A percentile compares a stretch with the other conserved stretches of the same genome.
Conservation (phyloP, 1,284 basidiomycete species). For the Sparassis latifolia region DNA sequence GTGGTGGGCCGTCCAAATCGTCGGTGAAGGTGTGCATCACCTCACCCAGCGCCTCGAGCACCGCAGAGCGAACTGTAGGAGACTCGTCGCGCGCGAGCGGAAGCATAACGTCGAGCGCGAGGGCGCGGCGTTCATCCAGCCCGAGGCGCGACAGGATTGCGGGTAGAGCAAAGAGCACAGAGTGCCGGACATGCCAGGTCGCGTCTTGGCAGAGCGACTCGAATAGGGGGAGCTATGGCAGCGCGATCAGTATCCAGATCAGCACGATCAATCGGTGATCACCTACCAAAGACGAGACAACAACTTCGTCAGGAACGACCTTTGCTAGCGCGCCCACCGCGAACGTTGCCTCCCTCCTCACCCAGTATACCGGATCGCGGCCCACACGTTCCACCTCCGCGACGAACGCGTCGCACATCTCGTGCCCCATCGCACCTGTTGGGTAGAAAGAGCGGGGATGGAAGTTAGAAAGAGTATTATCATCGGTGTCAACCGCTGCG, state of each 20-base stretch:
- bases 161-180: conserved; percentile 83
- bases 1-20: conserved; percentile 65
- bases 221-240: conserved; percentile 69
- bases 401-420: conserved; percentile 66
- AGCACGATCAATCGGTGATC: neutral
- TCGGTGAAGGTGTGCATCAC: conserved; percentile 82
- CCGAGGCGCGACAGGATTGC: conserved; percentile 68
- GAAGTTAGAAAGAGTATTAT: conserved; percentile 1
- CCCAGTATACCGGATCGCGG: conserved; percentile 77
- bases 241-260: conserved; percentile 2
- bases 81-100: conserved; percentile 65
- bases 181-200: conserved; percentile 84
- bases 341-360: conserved; percentile 86
- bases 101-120: conserved; percentile 60
- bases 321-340: conserved; percentile 87
- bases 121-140: conserved; percentile 43
- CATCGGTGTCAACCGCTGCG: conserved; percentile 2
- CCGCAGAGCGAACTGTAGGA: conserved; percentile 71
- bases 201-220: conserved; percentile 65
- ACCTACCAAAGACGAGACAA: conserved; percentile 60
- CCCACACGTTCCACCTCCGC: conserved; percentile 77
- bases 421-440: conserved; percentile 55
- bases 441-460: neutral
- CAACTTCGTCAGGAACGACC: conserved; percentile 68
- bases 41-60: conserved; percentile 89